Evolutionary conservation across 305 asterid genomes (phyloP).

Genomic region (Petunia hybrid): DNA sequence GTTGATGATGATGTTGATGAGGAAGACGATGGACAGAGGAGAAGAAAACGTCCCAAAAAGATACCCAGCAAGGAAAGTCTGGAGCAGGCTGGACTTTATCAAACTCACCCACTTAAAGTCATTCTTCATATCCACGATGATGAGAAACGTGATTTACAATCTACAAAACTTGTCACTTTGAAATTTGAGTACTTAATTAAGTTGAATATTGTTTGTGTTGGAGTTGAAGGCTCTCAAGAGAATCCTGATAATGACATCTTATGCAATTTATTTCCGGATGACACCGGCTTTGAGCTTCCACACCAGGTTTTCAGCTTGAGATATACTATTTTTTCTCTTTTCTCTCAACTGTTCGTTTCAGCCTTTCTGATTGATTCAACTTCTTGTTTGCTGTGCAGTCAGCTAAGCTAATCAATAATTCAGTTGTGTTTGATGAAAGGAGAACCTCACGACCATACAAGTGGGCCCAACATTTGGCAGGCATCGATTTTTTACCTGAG

Average conservation of each 20-base stretch:
- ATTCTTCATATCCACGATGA: constrained; percentile 74
- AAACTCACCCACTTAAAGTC: constrained; percentile 92
- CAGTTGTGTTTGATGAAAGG: constrained; percentile 70
- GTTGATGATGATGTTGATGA: constrained; percentile 84
- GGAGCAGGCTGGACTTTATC: constrained; percentile 89
- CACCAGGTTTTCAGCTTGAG: constrained; percentile 71
- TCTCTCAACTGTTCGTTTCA: constrained; percentile 33
- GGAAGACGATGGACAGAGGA: constrained; percentile 95
- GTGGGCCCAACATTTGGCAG: constrained; percentile 99
- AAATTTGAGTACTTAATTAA: constrained; percentile 83
- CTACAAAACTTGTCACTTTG: constrained; percentile 68
- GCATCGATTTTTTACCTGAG: constrained; percentile 96
- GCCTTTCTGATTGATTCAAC: constrained; percentile 20
- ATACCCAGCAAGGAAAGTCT: constrained; percentile 77
- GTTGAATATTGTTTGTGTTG: constrained; percentile 86
- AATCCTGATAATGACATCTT: constrained; percentile 59
- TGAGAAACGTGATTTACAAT: constrained; percentile 56
- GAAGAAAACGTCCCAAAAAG: constrained; percentile 95
- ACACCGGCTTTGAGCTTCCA: constrained; percentile 96
- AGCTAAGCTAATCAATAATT: constrained; percentile 80
- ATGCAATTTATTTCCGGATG: constrained; percentile 98
- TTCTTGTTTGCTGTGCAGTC: constrained; percentile 60
- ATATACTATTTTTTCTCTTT: constrained; percentile 30
- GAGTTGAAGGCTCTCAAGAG: constrained; percentile 82
- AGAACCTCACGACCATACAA: constrained; percentile 89